phyloP scores from a whole-genome alignment of 768 basidiomycete species.

The Tulasnella sp. region DNA sequence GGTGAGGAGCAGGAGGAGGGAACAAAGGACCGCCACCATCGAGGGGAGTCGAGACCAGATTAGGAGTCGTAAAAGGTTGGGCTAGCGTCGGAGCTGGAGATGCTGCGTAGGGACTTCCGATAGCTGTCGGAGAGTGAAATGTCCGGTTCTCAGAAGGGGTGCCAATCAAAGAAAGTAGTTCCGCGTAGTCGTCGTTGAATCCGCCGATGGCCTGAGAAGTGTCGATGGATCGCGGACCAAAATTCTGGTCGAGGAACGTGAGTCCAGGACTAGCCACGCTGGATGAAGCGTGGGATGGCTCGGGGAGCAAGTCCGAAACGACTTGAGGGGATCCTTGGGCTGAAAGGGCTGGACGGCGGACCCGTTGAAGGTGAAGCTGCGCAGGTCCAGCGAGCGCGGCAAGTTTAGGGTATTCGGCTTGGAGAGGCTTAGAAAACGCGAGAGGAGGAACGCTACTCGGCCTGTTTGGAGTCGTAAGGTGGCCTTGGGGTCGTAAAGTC shows the following conservation, averaged over 20 bases:
- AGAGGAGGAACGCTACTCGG: neutral
- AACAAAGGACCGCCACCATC: neutral
- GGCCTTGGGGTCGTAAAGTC: neutral
- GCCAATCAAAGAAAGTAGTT: neutral
- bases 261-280: neutral
- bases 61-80: neutral
- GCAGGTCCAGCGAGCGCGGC: neutral
- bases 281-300: neutral
- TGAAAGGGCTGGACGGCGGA: neutral
- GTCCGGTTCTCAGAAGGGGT: neutral
- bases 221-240: neutral
- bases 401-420: neutral
- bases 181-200: neutral
- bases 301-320: neutral
- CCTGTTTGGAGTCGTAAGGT: neutral
- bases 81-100: neutral
- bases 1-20: neutral
- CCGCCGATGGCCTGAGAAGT: neutral
- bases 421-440: neutral
- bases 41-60: neutral
- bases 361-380: neutral
- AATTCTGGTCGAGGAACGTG: neutral
- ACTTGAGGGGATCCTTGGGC: neutral
- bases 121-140: neutral
- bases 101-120: neutral